Conservation (phyloP, 2,329 filamentous ascomycete species). For the Monosporascus cannonballus region DNA sequence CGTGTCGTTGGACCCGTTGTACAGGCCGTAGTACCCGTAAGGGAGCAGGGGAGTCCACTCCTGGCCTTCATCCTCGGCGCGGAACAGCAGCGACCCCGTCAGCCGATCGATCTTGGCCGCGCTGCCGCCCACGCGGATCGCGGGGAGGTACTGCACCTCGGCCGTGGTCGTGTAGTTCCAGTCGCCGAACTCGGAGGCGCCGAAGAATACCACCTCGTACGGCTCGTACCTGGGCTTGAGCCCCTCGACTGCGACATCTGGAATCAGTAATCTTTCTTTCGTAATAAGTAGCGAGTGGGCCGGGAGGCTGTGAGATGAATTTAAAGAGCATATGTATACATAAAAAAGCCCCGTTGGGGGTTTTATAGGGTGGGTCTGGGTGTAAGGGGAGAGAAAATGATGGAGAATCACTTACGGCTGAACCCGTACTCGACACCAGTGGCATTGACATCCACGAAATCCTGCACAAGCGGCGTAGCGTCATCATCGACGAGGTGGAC, state of each 20-base stretch:
- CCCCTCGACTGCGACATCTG: too few species aligned
- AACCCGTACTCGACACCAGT: constrained; percentile 32
- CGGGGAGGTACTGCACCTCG: constrained; percentile 35
- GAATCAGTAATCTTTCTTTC: too few species aligned
- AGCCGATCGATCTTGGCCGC: constrained; percentile 40
- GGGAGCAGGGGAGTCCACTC: constrained; percentile 36
- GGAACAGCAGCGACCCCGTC: constrained; percentile 35
- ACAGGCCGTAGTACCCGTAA: constrained; percentile 38
- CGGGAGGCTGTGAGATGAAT: too few species aligned
- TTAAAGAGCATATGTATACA: too few species aligned
- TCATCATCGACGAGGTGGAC: constrained; percentile 28
- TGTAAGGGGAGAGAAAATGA: too few species aligned
- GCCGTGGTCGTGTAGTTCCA: constrained; percentile 30
- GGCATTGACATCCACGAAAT: constrained; percentile 27
- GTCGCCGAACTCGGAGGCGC: constrained; percentile 23
- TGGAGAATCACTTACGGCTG: constrained; percentile 5
- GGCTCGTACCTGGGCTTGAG: constrained; percentile 26
- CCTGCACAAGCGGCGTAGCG: constrained; percentile 25
- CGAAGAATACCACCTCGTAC: constrained; percentile 34
- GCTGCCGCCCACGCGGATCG: constrained; percentile 34
- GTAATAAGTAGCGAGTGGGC: too few species aligned
- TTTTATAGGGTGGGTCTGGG: too few species aligned
- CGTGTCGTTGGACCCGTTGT: constrained; percentile 28
- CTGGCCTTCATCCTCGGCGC: constrained; percentile 27
- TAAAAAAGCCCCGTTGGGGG: too few species aligned